Percentiles rank a stretch among this genome's conserved stretches.
Conservation (phyloP, 164 flowering plant genomes). For the Aristolochia contorta region DNA sequence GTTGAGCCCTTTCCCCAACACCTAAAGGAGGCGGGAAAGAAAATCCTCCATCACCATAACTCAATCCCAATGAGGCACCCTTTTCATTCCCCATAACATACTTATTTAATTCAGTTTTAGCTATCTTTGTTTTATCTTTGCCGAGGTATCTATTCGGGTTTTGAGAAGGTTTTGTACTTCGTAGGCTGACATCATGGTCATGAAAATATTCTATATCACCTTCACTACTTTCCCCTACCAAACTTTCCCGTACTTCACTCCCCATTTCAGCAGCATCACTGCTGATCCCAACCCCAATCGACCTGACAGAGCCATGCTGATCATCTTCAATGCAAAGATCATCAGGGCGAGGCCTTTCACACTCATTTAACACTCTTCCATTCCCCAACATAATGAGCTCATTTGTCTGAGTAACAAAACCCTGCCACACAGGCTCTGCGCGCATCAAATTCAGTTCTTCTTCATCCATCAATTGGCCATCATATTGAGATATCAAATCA, state of each 20-base stretch:
- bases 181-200: constrained; percentile 47
- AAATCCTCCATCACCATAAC: constrained; percentile 52
- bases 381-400: constrained; percentile 70
- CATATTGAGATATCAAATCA: constrained; percentile 75
- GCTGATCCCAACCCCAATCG: constrained; percentile 94
- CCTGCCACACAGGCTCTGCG: constrained; percentile 96
- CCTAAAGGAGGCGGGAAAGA: constrained; percentile 64
- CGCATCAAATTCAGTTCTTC: constrained; percentile 86
- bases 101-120: constrained; percentile 29
- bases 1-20: constrained; percentile 36
- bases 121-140: constrained; percentile 29
- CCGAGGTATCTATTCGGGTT: constrained; percentile 29
- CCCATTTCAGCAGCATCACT: constrained; percentile 92
- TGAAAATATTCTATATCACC: constrained; percentile 72
- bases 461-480: constrained; percentile 88
- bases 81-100: constrained; percentile 34
- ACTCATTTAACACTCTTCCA: constrained; percentile 42
- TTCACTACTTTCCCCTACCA: constrained; percentile 79
- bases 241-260: constrained; percentile 76
- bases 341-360: constrained; percentile 48
- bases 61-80: constrained; percentile 21
- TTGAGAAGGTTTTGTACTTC: constrained; percentile 32
- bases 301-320: constrained; percentile 85
- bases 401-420: constrained; percentile 83
- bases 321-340: constrained; percentile 71